These are phyloP conservation scores for Eutrema yunnanense DNA, from an alignment of 345 rosid species.

Conservation along the genomic window DNA sequence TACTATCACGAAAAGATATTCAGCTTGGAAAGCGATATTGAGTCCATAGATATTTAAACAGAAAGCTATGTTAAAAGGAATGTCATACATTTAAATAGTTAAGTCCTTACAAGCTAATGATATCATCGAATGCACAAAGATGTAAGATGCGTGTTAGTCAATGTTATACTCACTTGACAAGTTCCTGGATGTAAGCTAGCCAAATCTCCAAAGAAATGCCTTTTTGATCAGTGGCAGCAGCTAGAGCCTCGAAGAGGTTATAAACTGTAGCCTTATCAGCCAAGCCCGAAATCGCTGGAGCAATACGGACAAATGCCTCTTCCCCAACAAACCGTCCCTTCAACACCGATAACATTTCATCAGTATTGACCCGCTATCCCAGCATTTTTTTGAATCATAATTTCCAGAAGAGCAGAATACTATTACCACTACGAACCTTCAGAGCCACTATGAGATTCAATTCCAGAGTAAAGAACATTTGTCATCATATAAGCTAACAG, in stretches of 20 bases:
- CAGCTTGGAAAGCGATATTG: background rate
- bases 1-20: background rate
- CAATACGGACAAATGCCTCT: conserved; percentile 82
- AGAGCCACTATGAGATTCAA: background rate
- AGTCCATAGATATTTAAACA: background rate
- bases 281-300: conserved; percentile 84
- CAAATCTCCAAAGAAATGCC: conserved; percentile 76
- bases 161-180: conserved; percentile 68
- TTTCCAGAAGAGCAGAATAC: background rate
- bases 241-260: conserved; percentile 81
- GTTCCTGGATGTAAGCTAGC: conserved; percentile 76
- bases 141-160: no score
- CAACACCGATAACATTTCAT: conserved; percentile 28
- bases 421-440: conserved; percentile 5
- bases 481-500: background rate
- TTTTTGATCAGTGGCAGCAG: conserved; percentile 37
- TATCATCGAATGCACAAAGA: no score
- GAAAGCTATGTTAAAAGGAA: background rate
- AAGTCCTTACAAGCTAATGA: conserved; percentile 3
- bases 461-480: background rate
- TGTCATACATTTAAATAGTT: background rate
- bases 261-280: conserved; percentile 87
- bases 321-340: conserved; percentile 71
- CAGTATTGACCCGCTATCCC: conserved; percentile 4
- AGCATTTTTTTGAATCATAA: background rate